Conservation (phyloP, 192 early-diverging fungal genomes). For the Coemansia sp. region DNA sequence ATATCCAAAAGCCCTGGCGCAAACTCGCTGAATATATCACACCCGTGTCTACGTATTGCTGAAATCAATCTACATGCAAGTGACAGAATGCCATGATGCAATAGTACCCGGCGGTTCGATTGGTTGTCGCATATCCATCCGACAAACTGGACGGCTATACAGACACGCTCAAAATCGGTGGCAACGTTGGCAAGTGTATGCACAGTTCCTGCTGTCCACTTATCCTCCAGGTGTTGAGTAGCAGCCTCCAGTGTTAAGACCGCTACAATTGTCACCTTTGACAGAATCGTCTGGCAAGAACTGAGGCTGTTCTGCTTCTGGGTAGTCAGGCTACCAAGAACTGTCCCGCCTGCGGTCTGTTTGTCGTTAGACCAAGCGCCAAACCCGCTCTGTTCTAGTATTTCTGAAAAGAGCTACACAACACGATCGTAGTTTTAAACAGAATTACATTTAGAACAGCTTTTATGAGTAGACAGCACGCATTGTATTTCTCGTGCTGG, state of each 20-base stretch:
- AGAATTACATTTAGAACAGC: background rate
- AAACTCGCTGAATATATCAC: constrained; percentile 15
- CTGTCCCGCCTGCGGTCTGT: background rate
- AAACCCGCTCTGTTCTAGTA: constrained; percentile 2
- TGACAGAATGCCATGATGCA: constrained; percentile 21
- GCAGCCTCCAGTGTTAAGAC: constrained; percentile 4
- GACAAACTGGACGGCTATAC: constrained; percentile 22
- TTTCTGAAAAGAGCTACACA: constrained; percentile 1
- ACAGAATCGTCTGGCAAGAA: constrained; percentile 12
- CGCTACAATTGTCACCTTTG: constrained; percentile 12
- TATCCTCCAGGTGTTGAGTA: background rate
- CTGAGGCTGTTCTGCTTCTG: background rate
- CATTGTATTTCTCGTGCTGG: background rate
- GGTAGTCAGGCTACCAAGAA: background rate
- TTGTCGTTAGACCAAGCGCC: background rate
- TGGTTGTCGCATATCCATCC: constrained; percentile 13
- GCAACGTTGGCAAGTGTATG: background rate
- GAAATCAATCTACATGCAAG: constrained; percentile 11
- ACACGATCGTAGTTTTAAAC: background rate
- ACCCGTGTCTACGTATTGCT: constrained; percentile 8
- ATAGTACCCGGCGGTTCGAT: constrained; percentile 25
- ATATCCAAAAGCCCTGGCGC: constrained; percentile 3
- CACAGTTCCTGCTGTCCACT: background rate
- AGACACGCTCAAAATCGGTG: constrained; percentile 4
- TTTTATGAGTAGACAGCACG: background rate